These are phyloP conservation scores for Straminergon stramineum DNA, from an alignment of 225 moss, liverwort and hornwort species.

Conservation along the genomic window DNA sequence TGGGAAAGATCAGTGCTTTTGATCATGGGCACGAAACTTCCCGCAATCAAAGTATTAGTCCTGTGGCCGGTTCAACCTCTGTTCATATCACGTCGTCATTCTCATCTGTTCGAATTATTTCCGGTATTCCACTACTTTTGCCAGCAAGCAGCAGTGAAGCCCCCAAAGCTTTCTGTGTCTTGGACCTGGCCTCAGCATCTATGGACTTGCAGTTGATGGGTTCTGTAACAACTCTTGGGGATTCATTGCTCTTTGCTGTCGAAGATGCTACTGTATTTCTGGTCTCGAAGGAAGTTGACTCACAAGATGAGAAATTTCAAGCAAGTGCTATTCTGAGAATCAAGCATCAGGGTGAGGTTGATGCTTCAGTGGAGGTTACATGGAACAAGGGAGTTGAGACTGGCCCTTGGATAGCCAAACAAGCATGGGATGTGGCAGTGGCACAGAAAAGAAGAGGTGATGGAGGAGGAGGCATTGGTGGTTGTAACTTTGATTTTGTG, in stretches of 20 bases:
- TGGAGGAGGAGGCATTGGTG: conserved; percentile 86
- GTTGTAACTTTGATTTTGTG: conserved; percentile 89
- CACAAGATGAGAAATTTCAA: conserved; percentile 18
- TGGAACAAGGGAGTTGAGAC: conserved; percentile 53
- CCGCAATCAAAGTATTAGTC: conserved; percentile 10
- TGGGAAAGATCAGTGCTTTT: conserved; percentile 22
- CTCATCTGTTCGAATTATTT: conserved; percentile 57
- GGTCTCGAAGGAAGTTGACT: conserved; percentile 17
- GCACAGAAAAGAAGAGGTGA: conserved; percentile 82
- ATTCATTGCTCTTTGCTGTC: conserved; percentile 19
- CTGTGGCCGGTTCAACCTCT: conserved; percentile 6
- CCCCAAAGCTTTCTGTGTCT: conserved; percentile 32
- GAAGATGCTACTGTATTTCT: conserved; percentile 36
- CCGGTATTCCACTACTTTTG: conserved; percentile 20
- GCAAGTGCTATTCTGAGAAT: conserved; percentile 23
- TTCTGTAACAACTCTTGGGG: conserved; percentile 11
- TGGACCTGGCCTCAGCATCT: conserved; percentile 31
- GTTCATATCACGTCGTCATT: conserved; percentile 46
- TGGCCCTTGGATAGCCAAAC: conserved; percentile 65
- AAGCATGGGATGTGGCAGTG: conserved; percentile 82
- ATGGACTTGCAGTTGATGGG: conserved; percentile 32
- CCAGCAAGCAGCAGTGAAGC: background rate
- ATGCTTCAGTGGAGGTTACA: conserved; percentile 65
- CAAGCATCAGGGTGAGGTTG: conserved; percentile 34
- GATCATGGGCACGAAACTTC: conserved; percentile 9